A percentile compares a stretch with the other conserved stretches of the same genome.
These are phyloP conservation scores for Solanum hybrid DNA, from an alignment of 305 asterid species.

Conservation along the genomic window DNA sequence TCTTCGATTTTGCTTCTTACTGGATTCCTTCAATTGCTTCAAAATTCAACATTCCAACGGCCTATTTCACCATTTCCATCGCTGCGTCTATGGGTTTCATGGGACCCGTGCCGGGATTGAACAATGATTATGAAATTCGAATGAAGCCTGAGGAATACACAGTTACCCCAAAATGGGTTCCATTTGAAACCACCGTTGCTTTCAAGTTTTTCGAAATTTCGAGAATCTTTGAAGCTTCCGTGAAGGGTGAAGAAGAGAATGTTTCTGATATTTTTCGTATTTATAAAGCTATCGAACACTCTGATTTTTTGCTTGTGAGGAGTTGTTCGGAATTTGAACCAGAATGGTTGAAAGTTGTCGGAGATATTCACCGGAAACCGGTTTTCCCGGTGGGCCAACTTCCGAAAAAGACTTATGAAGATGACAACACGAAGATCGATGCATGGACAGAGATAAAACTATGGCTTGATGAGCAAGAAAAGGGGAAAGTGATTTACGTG, in stretches of 20 bases:
- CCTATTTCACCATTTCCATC: no score
- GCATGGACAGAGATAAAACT: constrained; percentile 3
- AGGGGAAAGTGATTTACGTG: constrained; percentile 21
- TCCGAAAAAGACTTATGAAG: constrained; percentile 4
- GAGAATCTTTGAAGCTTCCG: not conserved
- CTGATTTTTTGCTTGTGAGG: not conserved
- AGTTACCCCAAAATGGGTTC: constrained; percentile 31
- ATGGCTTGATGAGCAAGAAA: constrained; percentile 16
- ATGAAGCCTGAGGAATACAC: constrained; percentile 28
- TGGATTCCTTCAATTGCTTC: not conserved
- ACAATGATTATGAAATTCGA: not conserved
- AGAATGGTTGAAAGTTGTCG: constrained; percentile 7
- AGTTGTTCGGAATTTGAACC: constrained; percentile 12
- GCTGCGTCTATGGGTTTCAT: no score
- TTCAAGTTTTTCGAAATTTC: constrained; percentile 14
- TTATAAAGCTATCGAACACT: not conserved
- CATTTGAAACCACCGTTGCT: constrained; percentile 16
- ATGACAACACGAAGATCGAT: not conserved
- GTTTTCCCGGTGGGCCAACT: constrained; percentile 23
- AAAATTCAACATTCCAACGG: no score
- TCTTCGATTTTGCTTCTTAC: no score
- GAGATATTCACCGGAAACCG: constrained; percentile 5
- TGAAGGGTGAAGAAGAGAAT: constrained; percentile 2
- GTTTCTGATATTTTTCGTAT: constrained; percentile 8
- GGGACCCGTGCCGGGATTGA: no score